Evolutionary conservation across 306 rosid genomes (phyloP).

Genomic region (Fragaria vesca): DNA sequence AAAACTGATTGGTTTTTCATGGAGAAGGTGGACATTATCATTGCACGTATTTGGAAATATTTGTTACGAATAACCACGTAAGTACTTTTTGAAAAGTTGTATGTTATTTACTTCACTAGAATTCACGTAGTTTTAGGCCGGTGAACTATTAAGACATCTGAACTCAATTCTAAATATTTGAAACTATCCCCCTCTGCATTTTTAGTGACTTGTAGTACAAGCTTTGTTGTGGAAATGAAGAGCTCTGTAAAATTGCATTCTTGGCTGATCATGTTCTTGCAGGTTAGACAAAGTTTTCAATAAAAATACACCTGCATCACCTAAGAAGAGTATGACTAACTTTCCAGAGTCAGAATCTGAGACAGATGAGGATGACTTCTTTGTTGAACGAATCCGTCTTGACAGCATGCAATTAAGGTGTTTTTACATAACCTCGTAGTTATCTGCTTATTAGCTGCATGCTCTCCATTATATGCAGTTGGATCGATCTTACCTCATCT

Average conservation of each 20-base stretch:
- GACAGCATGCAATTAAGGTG: conserved; percentile 89
- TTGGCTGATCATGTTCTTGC: conserved; percentile 28
- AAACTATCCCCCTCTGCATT: neutral
- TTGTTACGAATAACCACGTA: conserved; percentile 59
- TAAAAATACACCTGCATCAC: conserved; percentile 24
- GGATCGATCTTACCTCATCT: neutral
- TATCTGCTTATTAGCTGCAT: neutral
- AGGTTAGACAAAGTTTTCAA: conserved; percentile 68
- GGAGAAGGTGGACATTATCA: conserved; percentile 92
- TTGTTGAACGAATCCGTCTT: conserved; percentile 79
- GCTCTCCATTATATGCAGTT: neutral
- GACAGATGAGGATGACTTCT: conserved; percentile 42
- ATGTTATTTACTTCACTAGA: neutral
- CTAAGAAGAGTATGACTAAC: conserved; percentile 22
- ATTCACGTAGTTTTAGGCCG: neutral
- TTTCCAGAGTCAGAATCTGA: conserved; percentile 29
- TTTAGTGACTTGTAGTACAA: neutral
- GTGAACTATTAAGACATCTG: neutral
- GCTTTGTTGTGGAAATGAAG: too few relatives aligned
- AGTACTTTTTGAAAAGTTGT: conserved; percentile 16
- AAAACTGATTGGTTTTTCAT: conserved; percentile 75
- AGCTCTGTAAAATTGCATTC: neutral
- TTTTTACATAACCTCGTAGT: neutral
- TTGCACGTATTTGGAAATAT: conserved; percentile 76
- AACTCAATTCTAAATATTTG: neutral